Percentiles rank a stretch among this genome's conserved stretches.
Conservation (phyloP, 257 asterid genomes). For the Dorcoceras hygrometricum region DNA sequence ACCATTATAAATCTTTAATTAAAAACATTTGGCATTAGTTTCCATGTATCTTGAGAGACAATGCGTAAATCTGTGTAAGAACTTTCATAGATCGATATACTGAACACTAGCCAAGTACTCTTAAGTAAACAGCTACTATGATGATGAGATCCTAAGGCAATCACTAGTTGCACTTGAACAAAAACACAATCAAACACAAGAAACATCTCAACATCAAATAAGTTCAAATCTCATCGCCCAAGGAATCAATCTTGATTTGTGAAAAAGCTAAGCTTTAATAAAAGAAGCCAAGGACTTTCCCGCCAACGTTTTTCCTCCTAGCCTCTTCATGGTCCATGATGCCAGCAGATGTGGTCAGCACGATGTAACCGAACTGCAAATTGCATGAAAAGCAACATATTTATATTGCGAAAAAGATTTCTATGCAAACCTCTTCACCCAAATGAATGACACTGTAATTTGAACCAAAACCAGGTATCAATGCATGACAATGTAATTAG, state of each 20-base stretch:
- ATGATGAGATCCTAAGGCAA: neutral
- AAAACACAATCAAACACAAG: conserved; percentile 2
- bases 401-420: neutral
- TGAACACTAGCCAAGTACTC: neutral
- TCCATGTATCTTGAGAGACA: too few species aligned
- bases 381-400: neutral
- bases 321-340: conserved; percentile 22
- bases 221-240: neutral
- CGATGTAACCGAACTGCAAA: conserved; percentile 17
- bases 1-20: too few species aligned
- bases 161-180: neutral
- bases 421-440: too few species aligned
- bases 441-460: too few species aligned
- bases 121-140: neutral
- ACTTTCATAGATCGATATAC: too few species aligned
- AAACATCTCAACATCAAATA: neutral
- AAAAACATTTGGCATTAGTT: too few species aligned
- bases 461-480: too few species aligned
- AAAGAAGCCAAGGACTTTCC: conserved; percentile 17
- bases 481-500: too few species aligned
- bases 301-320: conserved; percentile 17
- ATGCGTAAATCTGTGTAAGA: too few species aligned
- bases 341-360: conserved; percentile 18
- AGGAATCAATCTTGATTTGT: neutral
- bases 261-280: conserved; percentile 2